Base-by-base conservation (phyloP, 2,329 filamentous ascomycete species). In the Seiridium unicorne region DNA sequence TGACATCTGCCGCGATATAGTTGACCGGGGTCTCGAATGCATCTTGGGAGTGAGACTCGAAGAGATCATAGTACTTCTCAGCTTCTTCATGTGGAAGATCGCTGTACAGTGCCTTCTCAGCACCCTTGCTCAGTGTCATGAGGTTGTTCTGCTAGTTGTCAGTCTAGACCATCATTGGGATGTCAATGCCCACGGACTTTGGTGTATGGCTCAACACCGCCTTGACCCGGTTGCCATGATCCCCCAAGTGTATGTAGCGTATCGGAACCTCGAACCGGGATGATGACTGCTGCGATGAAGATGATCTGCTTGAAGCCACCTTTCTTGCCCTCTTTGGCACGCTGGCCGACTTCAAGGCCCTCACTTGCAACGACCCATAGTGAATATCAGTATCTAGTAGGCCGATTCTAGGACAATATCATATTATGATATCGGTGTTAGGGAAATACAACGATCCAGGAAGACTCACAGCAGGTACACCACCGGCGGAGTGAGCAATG, bases 401-500 rank as follows among this genome's bases (percentile, higher is more conserved):
- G 10, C 42, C 11, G n/a, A n/a, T 11, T n/a, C n/a, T 44, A 32
- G 44, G 9, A 6, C 7, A 7, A 7, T 53, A 38, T 53, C 34
- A 53, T 35, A 38, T 13, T n/a, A 9, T 18, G 34, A 5, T 8
- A 38, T 38, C 3, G 26, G n/a, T 34, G 4, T 5, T 5, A 5
- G 11, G 32, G 38, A 38, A n/a, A 35, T 2, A 3, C 4, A 18
- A n/a, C 10, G 10, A n/a, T n/a, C 3, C 9, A 2, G 18, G 9
- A 11, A 55, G 34, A 55, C 51, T 44, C 13, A 55, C 63, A 11
- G 63, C 60, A 18, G 65, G 59, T 31, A 63, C 36, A 35, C 66
- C 66, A 9, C 66, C 66, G 5, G 63, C 68, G 9, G 66, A 69
- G 42, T 68, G 66, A 5, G 62, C 65, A 9, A 68, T 44, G 47